Percentiles rank a stretch among this genome's conserved stretches.
These are phyloP conservation scores for Daedaleopsis nitida DNA, from an alignment of 768 basidiomycete species.

Conservation along the genomic window DNA sequence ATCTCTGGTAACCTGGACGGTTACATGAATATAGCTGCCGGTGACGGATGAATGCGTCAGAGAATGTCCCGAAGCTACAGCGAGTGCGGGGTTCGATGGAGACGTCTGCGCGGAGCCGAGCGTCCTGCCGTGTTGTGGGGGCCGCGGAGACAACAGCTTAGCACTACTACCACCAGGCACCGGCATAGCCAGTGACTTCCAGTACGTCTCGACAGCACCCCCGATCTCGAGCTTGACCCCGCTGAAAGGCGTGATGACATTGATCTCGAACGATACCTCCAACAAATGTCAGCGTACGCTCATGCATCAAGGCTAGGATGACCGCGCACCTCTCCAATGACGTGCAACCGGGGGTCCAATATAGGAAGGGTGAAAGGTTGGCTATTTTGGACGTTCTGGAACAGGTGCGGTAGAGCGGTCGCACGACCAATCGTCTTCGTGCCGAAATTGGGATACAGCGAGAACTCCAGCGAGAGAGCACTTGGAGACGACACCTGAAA, in stretches of 20 bases:
- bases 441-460: slow-evolving; percentile 96
- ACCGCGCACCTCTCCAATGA: slow-evolving; percentile 83
- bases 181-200: slow-evolving; percentile 81
- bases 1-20: slow-evolving; percentile 92
- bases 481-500: slow-evolving; percentile 84
- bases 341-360: slow-evolving; percentile 88
- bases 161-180: slow-evolving; percentile 31
- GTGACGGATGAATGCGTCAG: slow-evolving; percentile 88
- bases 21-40: slow-evolving; percentile 84
- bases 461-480: slow-evolving; percentile 83
- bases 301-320: not conserved
- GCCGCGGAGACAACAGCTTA: slow-evolving; percentile 25
- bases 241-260: slow-evolving; percentile 84
- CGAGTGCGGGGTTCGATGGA: slow-evolving; percentile 62
- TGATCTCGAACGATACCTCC: slow-evolving; percentile 87
- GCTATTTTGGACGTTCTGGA: slow-evolving; percentile 56
- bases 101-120: slow-evolving; percentile 48
- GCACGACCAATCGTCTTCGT: slow-evolving; percentile 95
- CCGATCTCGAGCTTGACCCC: slow-evolving; percentile 93
- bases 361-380: slow-evolving; percentile 72
- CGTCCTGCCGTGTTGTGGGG: slow-evolving; percentile 28
- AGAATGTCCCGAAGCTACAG: slow-evolving; percentile 48
- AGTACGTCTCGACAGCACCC: slow-evolving; percentile 96
- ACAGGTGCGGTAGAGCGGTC: slow-evolving; percentile 77
- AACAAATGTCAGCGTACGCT: slow-evolving; percentile 2